Percentiles rank a stretch among this genome's conserved stretches.
phyloP scores from a whole-genome alignment of 2,329 filamentous ascomycete genomes.

The Colletotrichum salicis region DNA sequence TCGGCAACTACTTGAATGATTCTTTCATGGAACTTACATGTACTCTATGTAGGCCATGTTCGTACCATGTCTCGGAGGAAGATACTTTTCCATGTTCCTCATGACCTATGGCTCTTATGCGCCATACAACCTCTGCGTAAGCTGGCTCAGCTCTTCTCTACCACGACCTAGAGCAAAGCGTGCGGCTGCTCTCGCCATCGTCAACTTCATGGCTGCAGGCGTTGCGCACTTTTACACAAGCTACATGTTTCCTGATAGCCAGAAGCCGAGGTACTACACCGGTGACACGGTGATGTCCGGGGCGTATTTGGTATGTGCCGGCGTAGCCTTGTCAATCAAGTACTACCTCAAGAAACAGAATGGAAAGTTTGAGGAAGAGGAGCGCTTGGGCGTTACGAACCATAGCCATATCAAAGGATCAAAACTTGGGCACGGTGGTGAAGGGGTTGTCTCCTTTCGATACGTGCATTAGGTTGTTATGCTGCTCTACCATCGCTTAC shows the following conservation, averaged over 20 bases:
- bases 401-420: constrained; percentile 14
- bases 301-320: constrained; percentile 40
- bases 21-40: not conserved
- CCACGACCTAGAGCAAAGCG: constrained; percentile 48
- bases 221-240: constrained; percentile 44
- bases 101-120: constrained; percentile 45
- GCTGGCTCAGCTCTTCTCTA: constrained; percentile 43
- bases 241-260: constrained; percentile 45
- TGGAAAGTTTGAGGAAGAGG: constrained; percentile 38
- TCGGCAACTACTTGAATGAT: not conserved
- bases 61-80: constrained; percentile 26
- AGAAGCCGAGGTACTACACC: constrained; percentile 44
- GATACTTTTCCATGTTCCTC: constrained; percentile 40
- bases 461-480: constrained; percentile 13
- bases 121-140: constrained; percentile 48
- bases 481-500: not conserved
- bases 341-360: constrained; percentile 40
- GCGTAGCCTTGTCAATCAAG: constrained; percentile 43
- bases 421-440: constrained; percentile 11
- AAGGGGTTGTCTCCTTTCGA: constrained; percentile 15
- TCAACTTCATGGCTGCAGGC: constrained; percentile 43
- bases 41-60: constrained; percentile 14
- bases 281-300: constrained; percentile 42
- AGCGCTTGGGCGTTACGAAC: constrained; percentile 30
- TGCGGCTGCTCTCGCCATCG: constrained; percentile 46